phyloP scores from a whole-genome alignment of 2,329 filamentous ascomycete genomes.

The Penicillium olsonii region DNA sequence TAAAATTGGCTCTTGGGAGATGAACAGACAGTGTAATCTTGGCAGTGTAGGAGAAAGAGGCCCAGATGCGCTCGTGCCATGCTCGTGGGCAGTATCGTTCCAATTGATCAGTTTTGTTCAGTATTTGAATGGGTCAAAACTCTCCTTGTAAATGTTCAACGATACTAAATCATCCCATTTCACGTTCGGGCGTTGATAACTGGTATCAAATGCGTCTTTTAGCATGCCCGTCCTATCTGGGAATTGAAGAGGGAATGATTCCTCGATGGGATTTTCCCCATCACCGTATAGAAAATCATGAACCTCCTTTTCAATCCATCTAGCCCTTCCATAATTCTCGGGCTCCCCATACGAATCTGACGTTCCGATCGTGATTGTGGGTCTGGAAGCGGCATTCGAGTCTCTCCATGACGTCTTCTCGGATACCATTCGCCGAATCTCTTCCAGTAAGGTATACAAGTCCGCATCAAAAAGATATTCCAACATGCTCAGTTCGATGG shows the following conservation, averaged over 20 bases:
- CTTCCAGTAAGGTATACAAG: not conserved
- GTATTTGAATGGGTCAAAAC: not conserved
- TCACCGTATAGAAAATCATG: not conserved
- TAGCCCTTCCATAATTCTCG: not conserved
- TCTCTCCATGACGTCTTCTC: not conserved
- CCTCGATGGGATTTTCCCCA: not conserved
- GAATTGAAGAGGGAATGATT: not conserved
- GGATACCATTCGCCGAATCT: not conserved
- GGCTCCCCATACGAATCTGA: not conserved
- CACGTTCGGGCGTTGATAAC: not conserved
- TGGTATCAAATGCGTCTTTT: slow-evolving; percentile 6
- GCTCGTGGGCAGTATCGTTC: not conserved
- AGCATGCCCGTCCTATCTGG: not conserved
- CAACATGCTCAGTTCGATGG: not conserved
- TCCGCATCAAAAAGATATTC: not conserved
- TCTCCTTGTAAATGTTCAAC: not conserved
- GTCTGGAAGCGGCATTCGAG: not conserved
- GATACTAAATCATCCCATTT: not conserved
- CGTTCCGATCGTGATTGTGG: not conserved
- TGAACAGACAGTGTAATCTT: too few species aligned
- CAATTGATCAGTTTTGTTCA: not conserved
- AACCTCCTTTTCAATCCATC: not conserved
- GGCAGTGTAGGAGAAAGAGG: too few species aligned
- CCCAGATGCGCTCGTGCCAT: too few species aligned
- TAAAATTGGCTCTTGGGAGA: too few species aligned